phyloP scores from a whole-genome alignment of 2,329 filamentous ascomycete species.

The Alternaria dauci region DNA sequence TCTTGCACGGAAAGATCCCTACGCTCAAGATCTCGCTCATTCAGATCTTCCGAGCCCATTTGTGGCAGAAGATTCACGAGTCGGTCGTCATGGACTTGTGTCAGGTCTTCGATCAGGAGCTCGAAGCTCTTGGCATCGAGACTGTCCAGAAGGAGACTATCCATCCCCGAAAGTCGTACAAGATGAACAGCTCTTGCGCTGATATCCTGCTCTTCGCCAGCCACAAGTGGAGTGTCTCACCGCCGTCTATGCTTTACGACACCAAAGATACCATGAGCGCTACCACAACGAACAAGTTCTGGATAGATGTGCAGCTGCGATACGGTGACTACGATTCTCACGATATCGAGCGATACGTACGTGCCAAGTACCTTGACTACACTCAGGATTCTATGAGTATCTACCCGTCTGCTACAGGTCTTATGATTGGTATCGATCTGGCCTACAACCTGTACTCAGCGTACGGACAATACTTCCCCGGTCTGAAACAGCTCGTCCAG shows the following conservation, averaged over 20 bases:
- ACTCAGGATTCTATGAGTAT: constrained; percentile 99
- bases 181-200: constrained; percentile 99
- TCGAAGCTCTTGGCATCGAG: constrained; percentile 95
- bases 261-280: constrained; percentile 95
- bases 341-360: constrained; percentile 96
- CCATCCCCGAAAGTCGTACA: constrained; percentile 98
- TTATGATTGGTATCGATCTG: constrained; percentile 97
- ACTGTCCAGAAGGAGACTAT: constrained; percentile 99
- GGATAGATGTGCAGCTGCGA: constrained; percentile 94
- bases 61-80: constrained; percentile 99
- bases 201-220: constrained; percentile 96
- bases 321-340: constrained; percentile 99
- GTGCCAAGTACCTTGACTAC: constrained; percentile 98
- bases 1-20: constrained; percentile 98
- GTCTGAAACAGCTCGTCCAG: constrained; percentile 92
- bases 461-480: constrained; percentile 98
- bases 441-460: constrained; percentile 99
- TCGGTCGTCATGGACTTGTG: constrained; percentile 99
- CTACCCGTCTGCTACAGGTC: constrained; percentile 93
- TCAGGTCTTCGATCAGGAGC: constrained; percentile 96
- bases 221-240: constrained; percentile 98
- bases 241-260: constrained; percentile 91
- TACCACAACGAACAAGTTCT: constrained; percentile 98
- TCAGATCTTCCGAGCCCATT: constrained; percentile 98
- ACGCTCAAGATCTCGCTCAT: constrained; percentile 98